Conservation (phyloP, 306 rosid species). For the Malus fusca region DNA sequence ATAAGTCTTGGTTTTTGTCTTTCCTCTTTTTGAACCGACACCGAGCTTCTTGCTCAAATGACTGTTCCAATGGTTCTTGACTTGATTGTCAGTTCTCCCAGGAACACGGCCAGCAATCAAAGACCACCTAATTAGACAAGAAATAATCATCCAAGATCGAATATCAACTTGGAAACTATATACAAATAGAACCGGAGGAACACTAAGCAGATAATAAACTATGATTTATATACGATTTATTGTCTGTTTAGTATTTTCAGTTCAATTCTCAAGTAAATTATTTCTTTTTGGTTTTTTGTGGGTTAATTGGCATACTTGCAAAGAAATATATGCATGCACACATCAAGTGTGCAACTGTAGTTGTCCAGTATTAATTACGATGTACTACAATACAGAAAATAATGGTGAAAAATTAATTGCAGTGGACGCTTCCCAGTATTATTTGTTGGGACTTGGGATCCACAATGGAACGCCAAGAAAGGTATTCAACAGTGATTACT, state of each 20-base stretch:
- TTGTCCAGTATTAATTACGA: neutral
- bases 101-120: constrained; percentile 69
- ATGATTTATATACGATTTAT: too few species aligned
- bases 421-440: neutral
- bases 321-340: neutral
- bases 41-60: constrained; percentile 51
- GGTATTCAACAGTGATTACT: neutral
- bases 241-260: too few species aligned
- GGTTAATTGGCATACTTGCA: neutral
- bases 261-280: neutral
- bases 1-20: constrained; percentile 2
- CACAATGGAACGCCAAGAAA: neutral
- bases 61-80: constrained; percentile 65
- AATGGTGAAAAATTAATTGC: neutral
- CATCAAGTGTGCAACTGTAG: neutral
- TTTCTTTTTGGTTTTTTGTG: neutral
- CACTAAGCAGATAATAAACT: too few species aligned
- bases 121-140: constrained; percentile 40
- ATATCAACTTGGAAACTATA: neutral
- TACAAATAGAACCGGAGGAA: neutral
- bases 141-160: neutral
- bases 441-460: neutral
- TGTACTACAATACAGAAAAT: neutral
- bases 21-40: constrained; percentile 12
- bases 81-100: constrained; percentile 68